A percentile compares a stretch with the other conserved stretches of the same genome.
Conservation (phyloP, 352 stramenopile species). For the Aphanomyces cochlioides region DNA sequence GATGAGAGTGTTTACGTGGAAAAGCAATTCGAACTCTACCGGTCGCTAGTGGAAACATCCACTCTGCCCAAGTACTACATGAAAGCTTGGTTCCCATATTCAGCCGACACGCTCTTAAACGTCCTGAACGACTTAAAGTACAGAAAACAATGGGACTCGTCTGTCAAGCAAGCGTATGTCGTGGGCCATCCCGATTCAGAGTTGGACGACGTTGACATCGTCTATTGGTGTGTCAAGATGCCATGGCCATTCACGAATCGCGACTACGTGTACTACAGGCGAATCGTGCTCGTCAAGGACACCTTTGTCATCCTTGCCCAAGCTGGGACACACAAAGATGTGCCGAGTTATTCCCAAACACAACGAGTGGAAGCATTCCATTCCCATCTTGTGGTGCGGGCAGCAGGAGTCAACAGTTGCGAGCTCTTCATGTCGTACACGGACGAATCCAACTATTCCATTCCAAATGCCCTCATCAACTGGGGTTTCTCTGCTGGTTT, state of each 20-base stretch:
- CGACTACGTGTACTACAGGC: conserved; percentile 76
- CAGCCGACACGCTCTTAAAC: conserved; percentile 69
- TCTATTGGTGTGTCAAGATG: conserved; percentile 56
- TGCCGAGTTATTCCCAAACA: conserved; percentile 38
- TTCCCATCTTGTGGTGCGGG: conserved; percentile 58
- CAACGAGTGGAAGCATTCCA: conserved; percentile 66
- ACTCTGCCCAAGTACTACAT: conserved; percentile 63
- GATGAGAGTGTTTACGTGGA: conserved; percentile 65
- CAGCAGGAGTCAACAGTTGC: conserved; percentile 51
- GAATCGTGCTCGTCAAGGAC: conserved; percentile 48
- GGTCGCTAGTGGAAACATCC: conserved; percentile 45
- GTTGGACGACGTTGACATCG: conserved; percentile 48
- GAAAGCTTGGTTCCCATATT: conserved; percentile 66
- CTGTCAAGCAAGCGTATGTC: conserved; percentile 44
- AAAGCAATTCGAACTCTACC: conserved; percentile 72
- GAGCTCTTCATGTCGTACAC: conserved; percentile 74
- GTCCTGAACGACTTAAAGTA: conserved; percentile 56
- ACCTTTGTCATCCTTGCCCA: conserved; percentile 71
- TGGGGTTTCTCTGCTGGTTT: conserved; percentile 51
- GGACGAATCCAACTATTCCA: conserved; percentile 73
- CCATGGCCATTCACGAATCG: conserved; percentile 66
- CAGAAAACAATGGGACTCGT: conserved; percentile 52
- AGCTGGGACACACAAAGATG: conserved; percentile 47
- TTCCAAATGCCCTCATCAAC: conserved; percentile 67
- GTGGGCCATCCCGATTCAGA: conserved; percentile 37